Base-by-base conservation (phyloP, 257 asterid species). In the Coffea canephora region DNA sequence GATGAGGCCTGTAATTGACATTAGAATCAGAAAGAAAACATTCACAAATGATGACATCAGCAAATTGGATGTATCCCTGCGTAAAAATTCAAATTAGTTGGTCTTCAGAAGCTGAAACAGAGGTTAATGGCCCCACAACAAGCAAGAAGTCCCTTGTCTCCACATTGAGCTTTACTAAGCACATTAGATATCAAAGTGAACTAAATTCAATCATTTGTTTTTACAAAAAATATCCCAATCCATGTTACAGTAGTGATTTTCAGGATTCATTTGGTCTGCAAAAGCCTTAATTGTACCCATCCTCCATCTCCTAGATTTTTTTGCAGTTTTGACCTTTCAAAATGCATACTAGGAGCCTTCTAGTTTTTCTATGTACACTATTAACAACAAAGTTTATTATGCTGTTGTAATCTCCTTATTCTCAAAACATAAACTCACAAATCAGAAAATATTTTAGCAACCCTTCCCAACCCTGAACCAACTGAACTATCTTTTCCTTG, bases 1-100 rank as follows among this genome's bases (percentile, higher is more conserved):
- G 98, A 85, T 93, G 99, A 34, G 99, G 99, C 79, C 98, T 92
- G 85, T 80, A 18, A 79, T 73, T 54, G 77, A 55, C 19, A 55
- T 55, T 9, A 39, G 49, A 57, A 43, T 69, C 31, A 55, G 23
- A 59, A 71, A 70, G 6, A 57, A 31, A 31, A 43, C 9, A 8
- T 46, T 6, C 59, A 71, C 13, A 78, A 57, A 70, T 36, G 14
- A 57, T 69, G 12, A 13, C 31, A 73, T 50, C 8, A 16, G 23
- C 46, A 50, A 8, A 27, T 49, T 4, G 31, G 5, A 50, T 6
- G 55, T 11, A 27, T 14, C 4, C 4, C 27, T 27, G 2, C 27
- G 14, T 5, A 15, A 11, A 67, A 67, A 36, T 67, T 1, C 21
- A 1, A 36, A 31, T 67, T 67, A 67, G 71, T 13, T 67, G 48